These are phyloP conservation scores for Ananas comosus DNA, from an alignment of 176 grass and related monocot genomes.

Conservation along the genomic window DNA sequence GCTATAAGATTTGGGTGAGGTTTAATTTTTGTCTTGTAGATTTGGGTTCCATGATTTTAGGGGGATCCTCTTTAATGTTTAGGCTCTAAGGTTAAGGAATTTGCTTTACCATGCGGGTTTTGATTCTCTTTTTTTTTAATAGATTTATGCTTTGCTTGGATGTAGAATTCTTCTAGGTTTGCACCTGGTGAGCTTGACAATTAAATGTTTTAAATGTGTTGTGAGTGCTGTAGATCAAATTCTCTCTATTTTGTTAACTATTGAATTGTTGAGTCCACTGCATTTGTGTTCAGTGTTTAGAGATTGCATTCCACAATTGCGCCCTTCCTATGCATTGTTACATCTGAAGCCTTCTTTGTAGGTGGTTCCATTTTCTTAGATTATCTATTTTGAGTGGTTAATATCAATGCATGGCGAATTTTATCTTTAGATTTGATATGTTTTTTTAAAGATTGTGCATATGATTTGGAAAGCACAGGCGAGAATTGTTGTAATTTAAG, in stretches of 20 bases:
- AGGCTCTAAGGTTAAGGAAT: no score
- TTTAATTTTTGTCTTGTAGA: background rate
- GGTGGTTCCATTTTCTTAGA: background rate
- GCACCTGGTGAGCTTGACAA: no score
- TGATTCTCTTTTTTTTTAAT: no score
- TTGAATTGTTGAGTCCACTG: background rate
- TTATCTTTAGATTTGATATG: background rate
- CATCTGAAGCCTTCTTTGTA: background rate
- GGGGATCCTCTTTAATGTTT: background rate
- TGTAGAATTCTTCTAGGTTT: no score
- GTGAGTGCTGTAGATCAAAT: no score
- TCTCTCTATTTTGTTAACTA: no score
- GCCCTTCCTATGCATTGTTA: background rate
- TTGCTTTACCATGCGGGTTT: no score
- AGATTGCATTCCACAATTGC: background rate
- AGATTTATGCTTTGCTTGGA: background rate
- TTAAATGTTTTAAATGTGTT: no score
- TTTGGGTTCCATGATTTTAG: background rate
- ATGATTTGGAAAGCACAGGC: background rate
- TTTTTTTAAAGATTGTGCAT: background rate
- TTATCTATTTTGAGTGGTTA: background rate
- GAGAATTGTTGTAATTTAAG: no score
- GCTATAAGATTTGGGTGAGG: background rate
- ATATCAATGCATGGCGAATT: background rate
- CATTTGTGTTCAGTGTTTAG: background rate